These are phyloP conservation scores for Aspergillus ochraceoroseus DNA, from an alignment of 2,329 filamentous ascomycete genomes.

Conservation along the genomic window DNA sequence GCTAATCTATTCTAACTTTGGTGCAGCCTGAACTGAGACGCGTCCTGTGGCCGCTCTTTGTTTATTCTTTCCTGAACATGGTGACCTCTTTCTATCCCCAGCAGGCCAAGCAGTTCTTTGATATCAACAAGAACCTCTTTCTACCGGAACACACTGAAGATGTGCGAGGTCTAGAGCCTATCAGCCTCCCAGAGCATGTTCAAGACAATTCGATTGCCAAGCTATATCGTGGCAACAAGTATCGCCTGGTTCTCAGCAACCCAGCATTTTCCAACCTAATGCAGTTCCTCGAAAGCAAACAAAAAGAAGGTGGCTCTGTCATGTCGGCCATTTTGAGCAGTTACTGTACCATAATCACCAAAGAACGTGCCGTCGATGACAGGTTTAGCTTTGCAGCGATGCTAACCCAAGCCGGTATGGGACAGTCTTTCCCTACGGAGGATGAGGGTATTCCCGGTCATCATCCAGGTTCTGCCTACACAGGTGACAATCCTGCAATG, in stretches of 20 bases:
- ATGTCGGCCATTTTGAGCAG: conserved; percentile 68
- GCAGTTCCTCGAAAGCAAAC: conserved; percentile 83
- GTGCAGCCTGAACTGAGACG: conserved; percentile 75
- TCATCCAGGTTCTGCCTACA: conserved; percentile 59
- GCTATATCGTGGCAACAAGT: conserved; percentile 80
- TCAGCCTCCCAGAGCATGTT: conserved; percentile 73
- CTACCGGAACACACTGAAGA: conserved; percentile 75
- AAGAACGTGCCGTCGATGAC: conserved; percentile 56
- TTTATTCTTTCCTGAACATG: conserved; percentile 84
- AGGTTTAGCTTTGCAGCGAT: conserved; percentile 57
- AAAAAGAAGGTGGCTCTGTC: conserved; percentile 71
- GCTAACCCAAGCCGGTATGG: conserved; percentile 51
- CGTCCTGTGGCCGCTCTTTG: conserved; percentile 86
- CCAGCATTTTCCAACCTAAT: conserved; percentile 78
- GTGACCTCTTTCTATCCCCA: conserved; percentile 65
- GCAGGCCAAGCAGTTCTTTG: conserved; percentile 70
- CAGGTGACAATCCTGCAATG: conserved; percentile 52
- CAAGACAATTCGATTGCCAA: conserved; percentile 71
- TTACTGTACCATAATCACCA: conserved; percentile 55
- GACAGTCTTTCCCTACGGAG: conserved; percentile 57
- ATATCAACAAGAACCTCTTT: conserved; percentile 63
- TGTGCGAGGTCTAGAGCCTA: conserved; percentile 65
- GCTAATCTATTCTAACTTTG: conserved; percentile 11
- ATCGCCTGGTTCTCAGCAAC: conserved; percentile 81
- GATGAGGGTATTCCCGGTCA: conserved; percentile 67